Base-by-base conservation (phyloP, 2,329 filamentous ascomycete genomes). In the Pezicula neosporulosa region DNA sequence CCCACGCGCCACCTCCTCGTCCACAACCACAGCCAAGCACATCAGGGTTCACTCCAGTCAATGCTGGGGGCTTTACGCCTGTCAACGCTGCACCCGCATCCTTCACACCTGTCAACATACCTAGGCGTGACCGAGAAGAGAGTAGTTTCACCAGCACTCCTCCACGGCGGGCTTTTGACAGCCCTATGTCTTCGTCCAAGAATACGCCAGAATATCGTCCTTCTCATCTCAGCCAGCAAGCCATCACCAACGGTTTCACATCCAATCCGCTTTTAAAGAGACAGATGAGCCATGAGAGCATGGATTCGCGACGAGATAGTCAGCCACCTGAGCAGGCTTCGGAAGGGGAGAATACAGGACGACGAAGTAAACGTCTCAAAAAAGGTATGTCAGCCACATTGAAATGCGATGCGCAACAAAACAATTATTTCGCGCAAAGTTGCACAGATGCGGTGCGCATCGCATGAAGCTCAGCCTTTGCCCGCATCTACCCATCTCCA, bases 281-380 rank as follows among this genome's bases (percentile, higher is more conserved):
- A 51, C 88, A 90, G 52, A 75, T 90, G 48, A 89, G 86, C 61
- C 78, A 74, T 51, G 77, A 81, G 30, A 77, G 71, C 57, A 48
- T 72, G 6, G 63, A 67, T 44, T 67, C 64, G 9, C 56, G 63
- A 50, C 63, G 59, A 44, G 58, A 53, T 9, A 60, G 58, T 49
- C 60, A 62, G 53, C 60, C 61, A 51, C 52, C 60, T 47, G 63
- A 70, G 54, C 30, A 33, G 12, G 30, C 30, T 33, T 33, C 30
- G 30, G 57, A 90, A 48, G 70, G 69, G 1, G 87, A 90, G 46
- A 76, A 74, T 59, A 81, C 81, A 55, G 90, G 87, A 57, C 83
- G 94, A 56, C 85, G 93, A 52, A 97, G 92, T 70, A 99, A 99
- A 73, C 85, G 94, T 41, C 77, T 96, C 12, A 96, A 94, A 70